These are phyloP conservation scores for Pinus taeda DNA, from an alignment of 75 land plant species.

Conservation along the genomic window DNA sequence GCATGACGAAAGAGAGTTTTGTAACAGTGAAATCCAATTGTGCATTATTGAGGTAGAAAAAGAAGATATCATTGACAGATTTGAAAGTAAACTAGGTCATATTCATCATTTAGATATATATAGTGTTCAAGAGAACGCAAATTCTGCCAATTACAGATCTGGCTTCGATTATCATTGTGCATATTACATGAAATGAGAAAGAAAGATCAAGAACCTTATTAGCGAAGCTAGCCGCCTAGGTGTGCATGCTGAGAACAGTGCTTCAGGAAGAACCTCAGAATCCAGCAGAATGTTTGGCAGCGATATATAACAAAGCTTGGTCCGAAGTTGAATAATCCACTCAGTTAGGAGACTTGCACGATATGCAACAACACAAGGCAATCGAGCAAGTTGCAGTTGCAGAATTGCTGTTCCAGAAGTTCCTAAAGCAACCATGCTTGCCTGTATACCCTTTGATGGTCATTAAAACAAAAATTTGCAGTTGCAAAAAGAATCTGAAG, in stretches of 20 bases:
- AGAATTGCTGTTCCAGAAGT: conserved; percentile 92
- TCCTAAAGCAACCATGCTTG: conserved; percentile 75
- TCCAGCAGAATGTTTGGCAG: conserved; percentile 89
- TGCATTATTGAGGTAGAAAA: neutral
- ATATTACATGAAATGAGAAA: neutral
- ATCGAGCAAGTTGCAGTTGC: conserved; percentile 75
- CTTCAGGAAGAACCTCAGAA: conserved; percentile 77
- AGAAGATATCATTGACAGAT: neutral
- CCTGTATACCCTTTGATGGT: conserved; percentile 42
- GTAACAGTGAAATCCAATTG: neutral
- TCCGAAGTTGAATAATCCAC: conserved; percentile 68
- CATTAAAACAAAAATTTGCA: neutral
- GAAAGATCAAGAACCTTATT: conserved; percentile 31
- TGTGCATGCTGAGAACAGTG: conserved; percentile 73
- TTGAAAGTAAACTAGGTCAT: neutral
- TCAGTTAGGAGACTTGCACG: conserved; percentile 86
- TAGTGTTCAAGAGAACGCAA: neutral
- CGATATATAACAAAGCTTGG: conserved; percentile 71
- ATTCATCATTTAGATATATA: neutral
- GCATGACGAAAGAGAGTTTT: too few species aligned
- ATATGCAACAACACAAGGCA: conserved; percentile 92
- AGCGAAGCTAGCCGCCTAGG: conserved; percentile 35
- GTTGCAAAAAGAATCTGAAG: neutral
- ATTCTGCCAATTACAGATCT: neutral
- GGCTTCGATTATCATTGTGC: neutral